A percentile compares a stretch with the other conserved stretches of the same genome.
These are phyloP conservation scores for Catharanthus roseus DNA, from an alignment of 257 asterid species.

Conservation along the genomic window DNA sequence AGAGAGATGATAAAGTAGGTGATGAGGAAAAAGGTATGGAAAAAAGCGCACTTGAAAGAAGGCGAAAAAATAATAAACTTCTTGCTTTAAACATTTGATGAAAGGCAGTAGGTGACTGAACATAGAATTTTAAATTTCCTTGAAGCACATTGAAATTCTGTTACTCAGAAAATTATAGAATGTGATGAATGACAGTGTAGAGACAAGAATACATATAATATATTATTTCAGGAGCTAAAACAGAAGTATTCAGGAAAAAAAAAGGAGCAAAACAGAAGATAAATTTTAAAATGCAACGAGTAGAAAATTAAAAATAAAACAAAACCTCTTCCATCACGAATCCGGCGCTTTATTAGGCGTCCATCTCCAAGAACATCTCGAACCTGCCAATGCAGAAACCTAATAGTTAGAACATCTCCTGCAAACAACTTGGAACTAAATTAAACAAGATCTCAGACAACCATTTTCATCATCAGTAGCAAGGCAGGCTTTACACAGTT, in stretches of 20 bases:
- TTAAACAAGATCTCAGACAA: neutral
- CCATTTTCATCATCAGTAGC: neutral
- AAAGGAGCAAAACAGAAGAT: neutral
- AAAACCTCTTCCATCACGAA: conserved; percentile 86
- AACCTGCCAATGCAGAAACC: conserved; percentile 46
- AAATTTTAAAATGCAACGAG: neutral
- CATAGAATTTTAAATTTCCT: neutral
- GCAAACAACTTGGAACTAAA: neutral
- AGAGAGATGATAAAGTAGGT: neutral
- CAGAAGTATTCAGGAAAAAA: too few species aligned
- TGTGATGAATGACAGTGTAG: neutral
- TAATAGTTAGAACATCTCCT: conserved; percentile 12
- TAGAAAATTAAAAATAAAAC: neutral
- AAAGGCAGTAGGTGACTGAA: neutral
- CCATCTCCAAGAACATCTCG: conserved; percentile 99
- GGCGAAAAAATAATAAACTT: neutral
- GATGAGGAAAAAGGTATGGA: neutral
- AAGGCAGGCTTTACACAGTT: neutral
- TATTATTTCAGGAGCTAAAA: neutral
- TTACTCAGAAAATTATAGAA: neutral
- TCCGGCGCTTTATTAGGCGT: conserved; percentile 82
- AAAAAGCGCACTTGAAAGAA: neutral
- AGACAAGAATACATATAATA: neutral
- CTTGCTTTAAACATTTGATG: neutral
- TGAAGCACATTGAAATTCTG: neutral